Percentiles rank a stretch among this genome's conserved stretches.
Evolutionary conservation across 192 early-diverging fungal genomes (phyloP).

Genomic region (Dimargaris cristalligena): DNA sequence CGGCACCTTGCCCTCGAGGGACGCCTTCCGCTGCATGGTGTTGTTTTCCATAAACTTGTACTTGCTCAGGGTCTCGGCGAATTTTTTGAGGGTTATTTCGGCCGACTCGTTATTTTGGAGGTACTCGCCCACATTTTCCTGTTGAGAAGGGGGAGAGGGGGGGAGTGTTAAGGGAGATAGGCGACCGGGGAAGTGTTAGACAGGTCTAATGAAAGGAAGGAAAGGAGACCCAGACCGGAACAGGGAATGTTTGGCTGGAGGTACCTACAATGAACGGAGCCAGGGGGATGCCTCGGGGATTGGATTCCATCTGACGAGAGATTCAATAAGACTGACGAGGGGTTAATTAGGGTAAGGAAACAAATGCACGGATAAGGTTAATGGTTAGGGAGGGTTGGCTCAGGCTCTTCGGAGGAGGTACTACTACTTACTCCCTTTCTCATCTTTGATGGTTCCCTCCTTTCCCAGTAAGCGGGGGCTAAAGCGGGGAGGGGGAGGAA

Average conservation of each 20-base stretch:
- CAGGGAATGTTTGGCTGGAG: background rate
- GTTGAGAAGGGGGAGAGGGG: background rate
- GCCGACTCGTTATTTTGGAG: slow-evolving; percentile 48
- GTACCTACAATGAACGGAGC: slow-evolving; percentile 78
- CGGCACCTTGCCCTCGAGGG: slow-evolving; percentile 83
- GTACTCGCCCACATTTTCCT: slow-evolving; percentile 84
- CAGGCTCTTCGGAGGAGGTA: too few relatives aligned
- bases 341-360: too few relatives aligned
- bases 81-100: slow-evolving; percentile 77
- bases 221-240: background rate
- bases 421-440: too few relatives aligned
- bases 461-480: too few relatives aligned
- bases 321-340: too few relatives aligned
- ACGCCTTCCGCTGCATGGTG: slow-evolving; percentile 61
- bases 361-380: too few relatives aligned
- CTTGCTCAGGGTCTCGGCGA: slow-evolving; percentile 74
- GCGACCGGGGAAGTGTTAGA: background rate
- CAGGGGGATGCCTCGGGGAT: slow-evolving; percentile 88
- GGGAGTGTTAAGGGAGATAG: background rate
- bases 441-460: too few relatives aligned
- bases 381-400: too few relatives aligned
- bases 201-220: background rate
- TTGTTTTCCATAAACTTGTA: slow-evolving; percentile 97
- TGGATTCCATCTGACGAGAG: slow-evolving; percentile 66
- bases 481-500: too few relatives aligned